Evolutionary conservation across 2,329 filamentous ascomycete species (phyloP).

Genomic region (Colletotrichum liaoningense): DNA sequence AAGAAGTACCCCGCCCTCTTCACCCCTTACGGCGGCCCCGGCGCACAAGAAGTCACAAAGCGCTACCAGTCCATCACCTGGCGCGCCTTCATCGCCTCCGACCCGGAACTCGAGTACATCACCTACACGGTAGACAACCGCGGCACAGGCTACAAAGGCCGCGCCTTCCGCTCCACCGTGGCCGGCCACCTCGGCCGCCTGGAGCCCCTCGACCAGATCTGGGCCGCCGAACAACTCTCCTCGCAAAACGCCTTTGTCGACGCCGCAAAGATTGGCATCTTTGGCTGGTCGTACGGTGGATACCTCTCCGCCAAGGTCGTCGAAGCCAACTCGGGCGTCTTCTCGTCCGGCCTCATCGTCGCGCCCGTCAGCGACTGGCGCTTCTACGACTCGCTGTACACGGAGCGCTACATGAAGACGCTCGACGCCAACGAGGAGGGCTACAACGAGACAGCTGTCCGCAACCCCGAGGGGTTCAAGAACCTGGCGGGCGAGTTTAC

Average conservation of each 20-base stretch:
- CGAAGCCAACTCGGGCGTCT: slow-evolving; percentile 69
- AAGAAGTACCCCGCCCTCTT: slow-evolving; percentile 77
- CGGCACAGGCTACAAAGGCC: slow-evolving; percentile 73
- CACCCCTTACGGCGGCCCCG: slow-evolving; percentile 76
- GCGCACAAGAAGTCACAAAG: slow-evolving; percentile 71
- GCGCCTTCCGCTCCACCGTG: slow-evolving; percentile 70
- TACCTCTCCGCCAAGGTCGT: slow-evolving; percentile 75
- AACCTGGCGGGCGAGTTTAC: slow-evolving; percentile 69
- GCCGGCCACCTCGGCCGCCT: slow-evolving; percentile 70
- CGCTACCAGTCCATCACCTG: slow-evolving; percentile 65
- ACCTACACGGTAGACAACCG: slow-evolving; percentile 77
- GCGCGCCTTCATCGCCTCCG: slow-evolving; percentile 73
- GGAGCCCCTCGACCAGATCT: slow-evolving; percentile 75
- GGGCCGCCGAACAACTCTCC: slow-evolving; percentile 69
- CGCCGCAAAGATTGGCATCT: slow-evolving; percentile 70
- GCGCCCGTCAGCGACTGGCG: slow-evolving; percentile 77
- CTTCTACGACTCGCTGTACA: slow-evolving; percentile 79
- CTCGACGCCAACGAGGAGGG: slow-evolving; percentile 65
- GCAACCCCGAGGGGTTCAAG: slow-evolving; percentile 69
- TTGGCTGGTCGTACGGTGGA: slow-evolving; percentile 77
- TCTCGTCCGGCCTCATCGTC: slow-evolving; percentile 72
- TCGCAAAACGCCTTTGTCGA: slow-evolving; percentile 66
- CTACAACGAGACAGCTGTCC: slow-evolving; percentile 71
- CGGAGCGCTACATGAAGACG: slow-evolving; percentile 79
- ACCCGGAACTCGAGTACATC: slow-evolving; percentile 75